Base-by-base conservation (phyloP, 352 stramenopile species). In the Globisporangium solare region DNA sequence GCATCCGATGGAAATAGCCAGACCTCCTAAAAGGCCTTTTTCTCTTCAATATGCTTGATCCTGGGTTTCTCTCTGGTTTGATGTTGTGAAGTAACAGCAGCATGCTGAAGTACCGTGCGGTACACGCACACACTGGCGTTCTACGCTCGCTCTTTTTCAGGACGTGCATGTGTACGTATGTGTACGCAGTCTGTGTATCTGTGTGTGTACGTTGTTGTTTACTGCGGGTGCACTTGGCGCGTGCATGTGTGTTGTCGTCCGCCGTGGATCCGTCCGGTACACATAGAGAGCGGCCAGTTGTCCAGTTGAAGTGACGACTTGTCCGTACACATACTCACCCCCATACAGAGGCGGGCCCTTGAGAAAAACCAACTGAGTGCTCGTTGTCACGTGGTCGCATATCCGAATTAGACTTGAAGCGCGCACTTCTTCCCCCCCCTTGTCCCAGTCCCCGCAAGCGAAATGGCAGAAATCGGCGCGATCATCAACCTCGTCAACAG, bases 401-500 rank as follows among this genome's bases (percentile, higher is more conserved):
- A 43, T 43, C 39, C 39, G 39, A 43, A 43, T 43, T n/a, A n/a
- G 39, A 43, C 39, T 43, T 49, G 47, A 53, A 53, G 47, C 22
- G 47, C 17, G 4, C 27, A 24, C 47, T 31, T 24, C 22, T 6
- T 35, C 27, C 27, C 27, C 27, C 27, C 27, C 7, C 27, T 35
- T 35, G 5, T 35, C 27, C 27, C 49, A 40, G 1, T 15, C 27
- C 27, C 27, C 13, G n/a, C n/a, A n/a, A 43, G 10, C 48, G 48
- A 17, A 53, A 92, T 92, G 83, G 69, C 78, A 52, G 83, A 92
- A 49, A 70, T 87, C 57, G 70, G 70, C 24, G 71, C 83, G 17
- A 88, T 94, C 61, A 77, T 90, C 56, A 94, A 92, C 75, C 73
- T 94, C 63, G 76, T 94, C 39, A 94, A 94, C 74, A 73, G 66